Percentiles rank a stretch among this genome's conserved stretches.
Conservation (phyloP, 2,329 filamentous ascomycete species). For the Cytospora leucostoma region DNA sequence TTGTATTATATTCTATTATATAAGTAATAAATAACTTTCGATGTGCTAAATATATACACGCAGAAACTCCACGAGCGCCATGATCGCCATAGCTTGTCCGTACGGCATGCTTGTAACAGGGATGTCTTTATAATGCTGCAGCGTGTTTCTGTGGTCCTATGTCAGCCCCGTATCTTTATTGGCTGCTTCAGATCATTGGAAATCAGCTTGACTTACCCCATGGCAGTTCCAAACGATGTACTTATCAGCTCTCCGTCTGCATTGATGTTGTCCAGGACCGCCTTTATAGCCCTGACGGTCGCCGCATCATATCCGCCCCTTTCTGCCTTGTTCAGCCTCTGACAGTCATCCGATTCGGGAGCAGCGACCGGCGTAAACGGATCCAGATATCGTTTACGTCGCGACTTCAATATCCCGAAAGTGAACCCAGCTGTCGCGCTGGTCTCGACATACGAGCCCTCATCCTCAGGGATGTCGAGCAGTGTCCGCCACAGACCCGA, state of each 20-base stretch:
- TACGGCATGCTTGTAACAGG: slow-evolving; percentile 80
- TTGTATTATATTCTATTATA: no score
- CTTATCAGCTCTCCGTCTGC: slow-evolving; percentile 69
- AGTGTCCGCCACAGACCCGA: slow-evolving; percentile 75
- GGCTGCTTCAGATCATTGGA: background rate
- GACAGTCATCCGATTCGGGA: slow-evolving; percentile 21
- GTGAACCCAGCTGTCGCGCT: slow-evolving; percentile 81
- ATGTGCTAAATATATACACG: slow-evolving; percentile 50
- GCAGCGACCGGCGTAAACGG: slow-evolving; percentile 40
- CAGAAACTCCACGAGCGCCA: slow-evolving; percentile 75
- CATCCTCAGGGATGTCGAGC: slow-evolving; percentile 63
- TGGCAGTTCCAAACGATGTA: slow-evolving; percentile 76
- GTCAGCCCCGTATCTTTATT: background rate
- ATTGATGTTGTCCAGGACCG: slow-evolving; percentile 67
- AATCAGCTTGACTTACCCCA: slow-evolving; percentile 51
- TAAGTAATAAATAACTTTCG: no score
- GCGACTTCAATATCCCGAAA: slow-evolving; percentile 75
- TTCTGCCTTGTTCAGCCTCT: slow-evolving; percentile 12
- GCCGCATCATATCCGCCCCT: slow-evolving; percentile 51
- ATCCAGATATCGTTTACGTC: slow-evolving; percentile 68
- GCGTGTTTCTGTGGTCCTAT: slow-evolving; percentile 41
- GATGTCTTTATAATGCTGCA: slow-evolving; percentile 79
- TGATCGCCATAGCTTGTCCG: slow-evolving; percentile 82
- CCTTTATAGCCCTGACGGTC: slow-evolving; percentile 66
- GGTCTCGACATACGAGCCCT: slow-evolving; percentile 74